Evolutionary conservation across 495 filamentous ascomycete species (phyloP).

Genomic region (Neurospora sp.): DNA sequence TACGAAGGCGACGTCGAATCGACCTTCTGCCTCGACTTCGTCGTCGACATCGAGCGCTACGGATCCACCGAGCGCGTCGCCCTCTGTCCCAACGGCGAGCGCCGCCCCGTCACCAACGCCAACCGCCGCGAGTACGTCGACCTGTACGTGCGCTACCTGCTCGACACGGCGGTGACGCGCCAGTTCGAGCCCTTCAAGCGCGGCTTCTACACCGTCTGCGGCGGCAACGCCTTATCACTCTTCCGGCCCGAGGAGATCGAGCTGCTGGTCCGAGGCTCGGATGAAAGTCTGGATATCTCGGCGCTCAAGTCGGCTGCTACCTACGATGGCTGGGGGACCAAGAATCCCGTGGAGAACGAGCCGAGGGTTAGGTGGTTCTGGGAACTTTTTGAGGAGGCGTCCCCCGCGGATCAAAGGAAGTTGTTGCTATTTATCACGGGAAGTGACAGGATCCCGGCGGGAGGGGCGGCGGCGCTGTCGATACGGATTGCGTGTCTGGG

Average conservation of each 20-base stretch:
- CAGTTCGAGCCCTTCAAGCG: conserved; percentile 95
- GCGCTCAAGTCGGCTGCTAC: conserved; percentile 67
- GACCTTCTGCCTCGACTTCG: conserved; percentile 77
- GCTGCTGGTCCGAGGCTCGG: conserved; percentile 78
- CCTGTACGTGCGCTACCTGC: conserved; percentile 68
- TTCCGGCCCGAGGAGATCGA: conserved; percentile 96
- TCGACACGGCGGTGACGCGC: conserved; percentile 67
- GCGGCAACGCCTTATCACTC: conserved; percentile 77
- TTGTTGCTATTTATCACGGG: conserved; percentile 86
- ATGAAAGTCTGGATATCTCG: conserved; percentile 69
- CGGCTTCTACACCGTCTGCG: conserved; percentile 89
- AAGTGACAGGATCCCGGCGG: conserved; percentile 84
- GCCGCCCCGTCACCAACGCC: conserved; percentile 67
- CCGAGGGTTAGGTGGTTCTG: conserved; percentile 81
- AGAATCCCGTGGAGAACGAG: conserved; percentile 42
- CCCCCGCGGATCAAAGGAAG: conserved; percentile 60
- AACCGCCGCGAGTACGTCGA: conserved; percentile 87
- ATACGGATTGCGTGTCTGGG: conserved; percentile 69
- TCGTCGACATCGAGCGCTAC: conserved; percentile 68
- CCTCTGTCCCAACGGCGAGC: conserved; percentile 68
- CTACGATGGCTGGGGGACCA: conserved; percentile 66
- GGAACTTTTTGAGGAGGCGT: conserved; percentile 61
- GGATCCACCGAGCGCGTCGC: conserved; percentile 55
- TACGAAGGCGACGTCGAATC: conserved; percentile 79
- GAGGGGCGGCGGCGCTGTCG: conserved; percentile 72